Base-by-base conservation (phyloP, 2,329 filamentous ascomycete genomes). In the Ceratocystiopsis minuta region DNA sequence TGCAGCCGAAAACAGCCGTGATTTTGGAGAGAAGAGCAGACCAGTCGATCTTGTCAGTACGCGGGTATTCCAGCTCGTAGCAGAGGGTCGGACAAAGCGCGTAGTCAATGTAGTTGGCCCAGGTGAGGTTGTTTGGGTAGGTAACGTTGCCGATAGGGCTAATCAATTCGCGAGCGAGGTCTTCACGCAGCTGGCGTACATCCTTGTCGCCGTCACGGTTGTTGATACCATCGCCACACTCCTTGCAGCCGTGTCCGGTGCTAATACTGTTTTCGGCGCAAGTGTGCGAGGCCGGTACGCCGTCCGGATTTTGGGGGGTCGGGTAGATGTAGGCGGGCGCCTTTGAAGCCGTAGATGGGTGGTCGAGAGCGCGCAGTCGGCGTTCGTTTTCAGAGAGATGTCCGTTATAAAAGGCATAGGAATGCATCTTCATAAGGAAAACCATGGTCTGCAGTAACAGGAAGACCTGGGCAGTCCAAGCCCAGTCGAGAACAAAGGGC, bases 381-480 rank as follows among this genome's bases (percentile, higher is more conserved):
- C 80, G 78, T 57, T 92, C 75, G 0, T 85, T 92, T 57, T 90
- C 84, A 50, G 80, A 83, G 15, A 98, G 67, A 58, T 98, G 90
- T 12, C 90, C 90, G 53, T 95, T 96, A 65, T 98, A 98, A 59
- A 96, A 98, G 18, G 85, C 82, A 55, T 94, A 98, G 6, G 87
- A 95, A 59, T 98, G 90, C 76, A 96, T 90, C 67, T 98, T 98
- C 90, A 98, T 98, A 40, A 95, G 75, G 16, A 98, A 68, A 9
- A 84, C 80, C 60, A 98, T 75, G 36, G 86, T 80, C 60, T 98
- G 90, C 32, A 98, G 67, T 12, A 87, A 80, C 51, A 98, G 73
- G 58, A 92, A 98, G 34, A 98, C 90, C 55, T 96, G 90, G 3
- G 88, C 79, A 0, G 90, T 98, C 90, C 90, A 98, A 3, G 86